These are phyloP conservation scores for Coemansia sp. DNA, from an alignment of 192 early-diverging fungal species.

Conservation along the genomic window DNA sequence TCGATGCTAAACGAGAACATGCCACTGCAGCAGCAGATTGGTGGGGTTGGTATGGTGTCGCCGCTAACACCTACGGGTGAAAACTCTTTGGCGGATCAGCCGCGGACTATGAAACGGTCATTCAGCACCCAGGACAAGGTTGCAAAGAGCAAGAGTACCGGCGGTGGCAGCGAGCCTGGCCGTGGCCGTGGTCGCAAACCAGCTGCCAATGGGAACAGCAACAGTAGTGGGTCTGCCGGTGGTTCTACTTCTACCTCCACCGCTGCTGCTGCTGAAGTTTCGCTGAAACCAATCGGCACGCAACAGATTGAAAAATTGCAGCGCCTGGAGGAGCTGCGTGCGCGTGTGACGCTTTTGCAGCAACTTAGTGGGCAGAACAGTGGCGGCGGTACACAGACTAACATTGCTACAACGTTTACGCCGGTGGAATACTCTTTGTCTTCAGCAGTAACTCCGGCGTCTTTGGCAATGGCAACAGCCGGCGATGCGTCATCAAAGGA, in stretches of 20 bases:
- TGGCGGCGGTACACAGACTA: neutral
- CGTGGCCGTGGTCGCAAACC: constrained; percentile 8
- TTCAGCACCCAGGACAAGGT: constrained; percentile 5
- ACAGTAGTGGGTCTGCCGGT: neutral
- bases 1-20: constrained; percentile 1
- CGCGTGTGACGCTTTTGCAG: constrained; percentile 37
- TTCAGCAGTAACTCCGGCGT: neutral
- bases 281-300: constrained; percentile 6
- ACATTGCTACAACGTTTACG: neutral
- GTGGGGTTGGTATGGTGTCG: neutral
- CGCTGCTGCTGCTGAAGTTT: neutral
- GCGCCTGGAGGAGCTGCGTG: constrained; percentile 43
- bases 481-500: constrained; percentile 6
- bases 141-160: neutral
- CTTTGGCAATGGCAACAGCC: neutral
- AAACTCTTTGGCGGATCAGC: neutral
- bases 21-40: constrained; percentile 3
- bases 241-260: neutral
- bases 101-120: neutral
- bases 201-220: neutral
- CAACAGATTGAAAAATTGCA: constrained; percentile 42
- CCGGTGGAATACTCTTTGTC: neutral
- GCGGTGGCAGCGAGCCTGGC: neutral
- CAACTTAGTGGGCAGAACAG: constrained; percentile 24
- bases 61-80: constrained; percentile 1